Evolutionary conservation across 2,329 filamentous ascomycete genomes (phyloP).

Genomic region (Elsinoe batatas): DNA sequence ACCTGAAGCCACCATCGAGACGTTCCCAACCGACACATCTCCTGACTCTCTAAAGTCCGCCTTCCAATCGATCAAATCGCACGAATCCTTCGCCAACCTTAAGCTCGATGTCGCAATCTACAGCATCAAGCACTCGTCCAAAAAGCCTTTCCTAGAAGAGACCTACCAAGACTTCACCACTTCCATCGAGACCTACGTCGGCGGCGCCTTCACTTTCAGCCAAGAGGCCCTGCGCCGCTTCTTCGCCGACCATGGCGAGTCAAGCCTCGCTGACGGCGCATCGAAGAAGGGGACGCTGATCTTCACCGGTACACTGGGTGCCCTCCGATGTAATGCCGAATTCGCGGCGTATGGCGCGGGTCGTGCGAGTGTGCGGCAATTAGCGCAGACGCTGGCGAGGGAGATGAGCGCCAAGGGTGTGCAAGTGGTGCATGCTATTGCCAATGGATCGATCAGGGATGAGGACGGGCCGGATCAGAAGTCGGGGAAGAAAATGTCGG

Average conservation of each 20-base stretch:
- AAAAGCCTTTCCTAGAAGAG: constrained; percentile 47
- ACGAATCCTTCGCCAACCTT: constrained; percentile 39
- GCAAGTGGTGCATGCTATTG: constrained; percentile 51
- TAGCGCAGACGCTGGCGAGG: constrained; percentile 46
- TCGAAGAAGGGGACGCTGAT: constrained; percentile 49
- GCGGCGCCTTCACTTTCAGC: constrained; percentile 46
- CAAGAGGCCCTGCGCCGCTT: constrained; percentile 44
- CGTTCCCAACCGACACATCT: constrained; percentile 44
- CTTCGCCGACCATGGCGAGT: constrained; percentile 43
- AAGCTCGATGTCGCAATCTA: constrained; percentile 46
- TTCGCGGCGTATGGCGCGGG: constrained; percentile 48
- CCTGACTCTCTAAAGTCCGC: constrained; percentile 38
- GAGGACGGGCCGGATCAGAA: constrained; percentile 39
- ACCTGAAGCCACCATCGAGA: constrained; percentile 38
- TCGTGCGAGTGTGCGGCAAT: constrained; percentile 42
- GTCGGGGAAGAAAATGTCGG: constrained; percentile 47
- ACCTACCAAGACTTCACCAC: constrained; percentile 41
- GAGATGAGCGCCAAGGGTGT: constrained; percentile 49
- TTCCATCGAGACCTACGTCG: constrained; percentile 43
- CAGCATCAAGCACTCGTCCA: constrained; percentile 46
- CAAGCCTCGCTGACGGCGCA: constrained; percentile 36
- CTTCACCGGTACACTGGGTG: constrained; percentile 48
- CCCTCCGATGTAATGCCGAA: constrained; percentile 41
- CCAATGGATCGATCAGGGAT: constrained; percentile 46
- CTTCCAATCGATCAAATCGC: constrained; percentile 41